Percentiles rank a stretch among this genome's conserved stretches.
phyloP scores from a whole-genome alignment of 2,329 filamentous ascomycete species.

The Paecilomyces dactylethromorphus region DNA sequence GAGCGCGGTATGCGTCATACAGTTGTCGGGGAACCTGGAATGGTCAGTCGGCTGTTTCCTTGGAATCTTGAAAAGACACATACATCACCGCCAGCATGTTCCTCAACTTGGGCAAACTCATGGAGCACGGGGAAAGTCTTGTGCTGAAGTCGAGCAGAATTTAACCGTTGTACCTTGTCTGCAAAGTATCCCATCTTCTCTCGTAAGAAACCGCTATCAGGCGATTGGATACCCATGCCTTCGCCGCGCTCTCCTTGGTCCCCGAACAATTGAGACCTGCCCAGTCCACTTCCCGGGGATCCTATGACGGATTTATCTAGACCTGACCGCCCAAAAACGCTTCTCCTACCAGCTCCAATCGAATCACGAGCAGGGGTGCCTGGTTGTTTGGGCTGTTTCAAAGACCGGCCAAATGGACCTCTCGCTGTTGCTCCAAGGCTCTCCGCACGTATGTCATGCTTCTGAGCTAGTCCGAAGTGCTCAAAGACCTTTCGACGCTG shows the following conservation, averaged over 20 bases:
- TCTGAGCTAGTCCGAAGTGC: slow-evolving; percentile 76
- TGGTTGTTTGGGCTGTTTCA: slow-evolving; percentile 31
- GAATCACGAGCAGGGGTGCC: slow-evolving; percentile 32
- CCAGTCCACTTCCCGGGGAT: slow-evolving; percentile 59
- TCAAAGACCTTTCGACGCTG: slow-evolving; percentile 91
- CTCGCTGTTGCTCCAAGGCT: slow-evolving; percentile 33
- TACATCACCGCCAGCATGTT: slow-evolving; percentile 59
- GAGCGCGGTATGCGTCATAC: slow-evolving; percentile 73
- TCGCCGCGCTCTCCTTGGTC: slow-evolving; percentile 57
- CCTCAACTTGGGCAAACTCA: slow-evolving; percentile 69
- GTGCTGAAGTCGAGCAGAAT: slow-evolving; percentile 61
- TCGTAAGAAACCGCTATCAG: slow-evolving; percentile 68
- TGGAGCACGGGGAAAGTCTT: slow-evolving; percentile 66
- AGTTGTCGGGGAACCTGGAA: slow-evolving; percentile 63
- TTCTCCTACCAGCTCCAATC: slow-evolving; percentile 38
- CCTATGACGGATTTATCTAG: slow-evolving; percentile 85
- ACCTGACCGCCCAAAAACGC: slow-evolving; percentile 62
- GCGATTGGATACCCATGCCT: slow-evolving; percentile 43
- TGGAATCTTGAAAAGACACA: slow-evolving; percentile 13
- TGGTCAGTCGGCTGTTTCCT: slow-evolving; percentile 10
- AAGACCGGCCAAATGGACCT: slow-evolving; percentile 46
- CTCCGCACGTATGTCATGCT: slow-evolving; percentile 34
- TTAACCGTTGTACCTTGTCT: slow-evolving; percentile 71
- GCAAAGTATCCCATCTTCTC: slow-evolving; percentile 81
- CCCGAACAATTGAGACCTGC: slow-evolving; percentile 58